Base-by-base conservation (phyloP, 148 eudicot genomes). In the Chenopodium quinoa region DNA sequence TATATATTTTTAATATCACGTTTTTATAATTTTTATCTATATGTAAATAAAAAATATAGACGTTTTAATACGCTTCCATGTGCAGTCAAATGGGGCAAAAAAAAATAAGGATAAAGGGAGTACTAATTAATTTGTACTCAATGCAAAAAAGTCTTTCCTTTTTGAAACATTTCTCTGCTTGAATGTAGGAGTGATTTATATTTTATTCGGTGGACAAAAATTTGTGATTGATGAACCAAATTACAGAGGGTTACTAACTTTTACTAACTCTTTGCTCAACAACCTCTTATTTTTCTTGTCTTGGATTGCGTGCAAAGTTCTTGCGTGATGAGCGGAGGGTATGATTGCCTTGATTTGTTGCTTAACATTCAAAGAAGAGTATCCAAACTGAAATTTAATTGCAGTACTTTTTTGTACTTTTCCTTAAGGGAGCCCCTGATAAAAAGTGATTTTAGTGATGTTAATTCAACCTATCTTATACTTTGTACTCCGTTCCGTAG, bases 281-380 rank as follows among this genome's bases (percentile, higher is more conserved):
- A 20, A 73, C 16, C 16, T 56, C 4, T 16, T 66, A 37, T 13
- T 67, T 70, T 37, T 75, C 7, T 17, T n/a, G 20, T 13, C 54
- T 56, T 67, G 29, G 5, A 37, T 64, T 52, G 31, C 50, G 62
- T 50, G 74, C 83, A 16, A 67, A n/a, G 52, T 75, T 54, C 40
- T 64, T 69, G 83, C 83, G 79, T 81, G 75, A 81, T 81, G 23
- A 47, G 60, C 79, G 83, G 74, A 60, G 3, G n/a, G 4, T 31
- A 54, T n/a, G 65, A 50, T 44, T 8, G n/a, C 72, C 48, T 22
- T 37, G 47, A 64, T 34, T 63, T 63, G 73, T 47, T 32, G 46
- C 27, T 37, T 72, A 12, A 27, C 11, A 22, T 16, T 20, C 23
- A 76, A 65, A 31, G 22, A 70, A 70, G n/a, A 25, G 14, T 17